Percentiles rank a stretch among this genome's conserved stretches.
Conservation (phyloP, 2,329 filamentous ascomycete genomes). For the Exophiala bonariae region DNA sequence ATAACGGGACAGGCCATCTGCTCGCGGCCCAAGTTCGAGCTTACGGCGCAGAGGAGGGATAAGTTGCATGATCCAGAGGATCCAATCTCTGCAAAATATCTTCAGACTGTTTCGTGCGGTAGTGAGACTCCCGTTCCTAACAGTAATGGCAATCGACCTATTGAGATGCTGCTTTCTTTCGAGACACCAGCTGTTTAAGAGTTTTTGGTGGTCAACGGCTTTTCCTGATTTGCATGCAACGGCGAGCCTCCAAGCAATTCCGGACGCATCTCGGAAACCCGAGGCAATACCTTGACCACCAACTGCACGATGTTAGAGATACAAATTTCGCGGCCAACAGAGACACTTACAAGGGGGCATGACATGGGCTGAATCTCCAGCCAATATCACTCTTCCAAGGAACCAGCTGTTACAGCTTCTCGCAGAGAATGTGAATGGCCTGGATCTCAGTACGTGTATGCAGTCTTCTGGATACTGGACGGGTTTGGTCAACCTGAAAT, state of each 20-base stretch:
- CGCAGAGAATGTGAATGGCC: constrained; percentile 48
- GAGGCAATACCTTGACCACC: constrained; percentile 44
- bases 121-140: constrained; percentile 35
- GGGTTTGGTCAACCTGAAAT: constrained; percentile 10
- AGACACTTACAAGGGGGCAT: constrained; percentile 47
- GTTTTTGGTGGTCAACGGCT: constrained; percentile 21
- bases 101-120: constrained; percentile 32
- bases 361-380: constrained; percentile 54
- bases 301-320: constrained; percentile 28
- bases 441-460: constrained; percentile 46
- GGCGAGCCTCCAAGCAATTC: constrained; percentile 39
- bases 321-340: neutral
- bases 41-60: constrained; percentile 32
- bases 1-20: constrained; percentile 33
- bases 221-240: constrained; percentile 27
- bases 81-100: constrained; percentile 34
- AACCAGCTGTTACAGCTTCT: constrained; percentile 51
- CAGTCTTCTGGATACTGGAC: constrained; percentile 47
- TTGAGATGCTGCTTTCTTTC: constrained; percentile 41
- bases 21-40: constrained; percentile 33
- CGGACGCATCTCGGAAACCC: constrained; percentile 40
- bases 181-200: constrained; percentile 34
- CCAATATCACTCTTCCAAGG: constrained; percentile 42
- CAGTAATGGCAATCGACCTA: constrained; percentile 34
- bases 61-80: constrained; percentile 36